Percentiles rank a stretch among this genome's conserved stretches.
Conservation (phyloP, 148 eudicot species). For the Spergularia marina region DNA sequence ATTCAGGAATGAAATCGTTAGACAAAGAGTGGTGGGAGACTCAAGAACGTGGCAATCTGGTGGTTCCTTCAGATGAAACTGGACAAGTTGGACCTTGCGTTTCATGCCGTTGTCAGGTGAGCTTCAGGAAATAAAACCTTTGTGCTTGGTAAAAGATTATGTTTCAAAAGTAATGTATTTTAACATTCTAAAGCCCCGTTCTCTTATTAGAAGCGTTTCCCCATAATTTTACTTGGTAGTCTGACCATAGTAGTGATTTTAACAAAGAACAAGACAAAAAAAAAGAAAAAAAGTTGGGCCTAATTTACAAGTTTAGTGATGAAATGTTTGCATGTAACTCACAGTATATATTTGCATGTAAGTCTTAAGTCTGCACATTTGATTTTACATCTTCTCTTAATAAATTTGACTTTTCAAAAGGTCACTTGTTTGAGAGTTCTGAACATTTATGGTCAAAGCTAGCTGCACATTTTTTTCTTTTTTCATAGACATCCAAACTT, state of each 20-base stretch:
- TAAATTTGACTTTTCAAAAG: neutral
- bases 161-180: no score
- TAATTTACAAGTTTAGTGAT: neutral
- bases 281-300: neutral
- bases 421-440: neutral
- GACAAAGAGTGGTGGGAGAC: conserved; percentile 89
- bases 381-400: neutral
- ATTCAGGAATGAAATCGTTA: conserved; percentile 37
- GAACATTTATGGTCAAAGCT: neutral
- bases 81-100: conserved; percentile 96
- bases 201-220: no score
- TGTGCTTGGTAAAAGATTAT: no score
- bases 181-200: no score
- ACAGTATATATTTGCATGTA: no score
- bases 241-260: no score
- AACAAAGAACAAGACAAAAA: neutral
- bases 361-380: neutral
- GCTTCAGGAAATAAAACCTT: conserved; percentile 1
- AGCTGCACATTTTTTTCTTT: neutral
- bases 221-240: no score
- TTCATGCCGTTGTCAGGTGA: conserved; percentile 90
- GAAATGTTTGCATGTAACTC: no score
- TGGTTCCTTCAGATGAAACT: conserved; percentile 76
- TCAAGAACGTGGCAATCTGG: conserved; percentile 70
- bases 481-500: neutral